Percentiles rank a stretch among this genome's conserved stretches.
These are phyloP conservation scores for Scedosporium dehoogii DNA, from an alignment of 2,329 filamentous ascomycete species.

Conservation along the genomic window DNA sequence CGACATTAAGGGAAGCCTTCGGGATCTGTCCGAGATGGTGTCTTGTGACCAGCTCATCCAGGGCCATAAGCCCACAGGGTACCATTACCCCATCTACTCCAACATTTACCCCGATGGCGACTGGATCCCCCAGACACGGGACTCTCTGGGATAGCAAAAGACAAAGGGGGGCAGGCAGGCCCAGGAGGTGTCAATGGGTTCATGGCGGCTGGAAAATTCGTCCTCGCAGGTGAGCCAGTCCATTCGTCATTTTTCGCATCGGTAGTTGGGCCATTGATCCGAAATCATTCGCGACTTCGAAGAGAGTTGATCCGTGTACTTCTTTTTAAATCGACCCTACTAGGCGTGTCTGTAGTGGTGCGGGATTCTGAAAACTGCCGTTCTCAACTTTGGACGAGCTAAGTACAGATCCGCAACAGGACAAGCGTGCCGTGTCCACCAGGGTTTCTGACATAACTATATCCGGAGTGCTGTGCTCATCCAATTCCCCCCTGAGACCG, in stretches of 20 bases:
- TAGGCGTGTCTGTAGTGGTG: background rate
- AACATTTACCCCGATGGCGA: background rate
- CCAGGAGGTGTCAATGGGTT: background rate
- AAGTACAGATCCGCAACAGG: background rate
- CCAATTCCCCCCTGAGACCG: background rate
- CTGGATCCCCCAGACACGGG: background rate
- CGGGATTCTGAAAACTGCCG: no score
- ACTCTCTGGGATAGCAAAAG: background rate
- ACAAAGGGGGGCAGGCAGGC: background rate
- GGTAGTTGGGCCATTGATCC: slow-evolving; percentile 5
- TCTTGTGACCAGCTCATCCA: background rate
- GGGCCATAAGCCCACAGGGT: background rate
- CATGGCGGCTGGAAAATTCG: background rate
- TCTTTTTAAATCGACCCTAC: background rate
- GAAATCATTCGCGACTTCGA: background rate
- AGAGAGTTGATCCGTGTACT: background rate
- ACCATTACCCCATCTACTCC: background rate
- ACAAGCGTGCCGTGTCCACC: background rate
- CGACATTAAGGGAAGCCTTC: background rate
- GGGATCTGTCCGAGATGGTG: background rate
- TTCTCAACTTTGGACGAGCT: background rate
- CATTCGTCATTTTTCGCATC: background rate
- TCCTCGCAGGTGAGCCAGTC: background rate
- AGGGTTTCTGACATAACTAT: background rate
- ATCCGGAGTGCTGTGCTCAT: no score